Conservation (phyloP, 2,329 filamentous ascomycete genomes). For the Pyricularia pennisetigena region DNA sequence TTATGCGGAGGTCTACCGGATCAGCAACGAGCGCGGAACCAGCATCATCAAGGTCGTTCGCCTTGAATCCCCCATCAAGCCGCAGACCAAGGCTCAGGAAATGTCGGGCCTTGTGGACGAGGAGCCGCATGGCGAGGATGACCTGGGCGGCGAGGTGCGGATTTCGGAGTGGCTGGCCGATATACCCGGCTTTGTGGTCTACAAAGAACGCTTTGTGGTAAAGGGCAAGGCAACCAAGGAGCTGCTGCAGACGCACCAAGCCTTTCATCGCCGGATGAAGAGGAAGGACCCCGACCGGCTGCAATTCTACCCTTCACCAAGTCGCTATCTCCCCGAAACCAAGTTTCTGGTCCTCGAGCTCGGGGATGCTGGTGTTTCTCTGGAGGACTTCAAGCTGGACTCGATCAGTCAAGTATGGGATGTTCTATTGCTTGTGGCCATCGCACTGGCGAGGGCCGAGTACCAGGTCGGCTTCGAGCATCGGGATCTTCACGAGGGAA, state of each 20-base stretch:
- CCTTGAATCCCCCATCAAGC: conserved; percentile 45
- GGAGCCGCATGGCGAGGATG: conserved; percentile 42
- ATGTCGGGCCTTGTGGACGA: conserved; percentile 46
- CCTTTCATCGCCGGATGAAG: conserved; percentile 43
- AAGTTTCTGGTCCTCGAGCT: conserved; percentile 53
- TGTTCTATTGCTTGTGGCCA: conserved; percentile 48
- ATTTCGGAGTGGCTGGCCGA: conserved; percentile 56
- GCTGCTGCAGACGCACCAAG: conserved; percentile 49
- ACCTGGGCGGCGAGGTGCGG: conserved; percentile 47
- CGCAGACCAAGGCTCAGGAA: conserved; percentile 46
- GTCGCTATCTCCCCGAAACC: conserved; percentile 46
- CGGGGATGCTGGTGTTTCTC: conserved; percentile 49
- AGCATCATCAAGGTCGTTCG: conserved; percentile 58
- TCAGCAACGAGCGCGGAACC: conserved; percentile 47
- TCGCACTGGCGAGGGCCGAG: conserved; percentile 51
- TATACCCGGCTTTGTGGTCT: conserved; percentile 55
- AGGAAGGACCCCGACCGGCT: conserved; percentile 43
- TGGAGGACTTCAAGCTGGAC: conserved; percentile 47
- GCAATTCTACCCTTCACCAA: conserved; percentile 54
- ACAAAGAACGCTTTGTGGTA: conserved; percentile 54
- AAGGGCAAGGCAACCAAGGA: conserved; percentile 42
- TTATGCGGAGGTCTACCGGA: conserved; percentile 55
- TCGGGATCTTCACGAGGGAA: conserved; percentile 56
- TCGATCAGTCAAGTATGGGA: conserved; percentile 49
- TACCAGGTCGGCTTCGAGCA: conserved; percentile 53